These are phyloP conservation scores for Paulownia fortunei DNA, from an alignment of 257 asterid genomes.

Conservation along the genomic window DNA sequence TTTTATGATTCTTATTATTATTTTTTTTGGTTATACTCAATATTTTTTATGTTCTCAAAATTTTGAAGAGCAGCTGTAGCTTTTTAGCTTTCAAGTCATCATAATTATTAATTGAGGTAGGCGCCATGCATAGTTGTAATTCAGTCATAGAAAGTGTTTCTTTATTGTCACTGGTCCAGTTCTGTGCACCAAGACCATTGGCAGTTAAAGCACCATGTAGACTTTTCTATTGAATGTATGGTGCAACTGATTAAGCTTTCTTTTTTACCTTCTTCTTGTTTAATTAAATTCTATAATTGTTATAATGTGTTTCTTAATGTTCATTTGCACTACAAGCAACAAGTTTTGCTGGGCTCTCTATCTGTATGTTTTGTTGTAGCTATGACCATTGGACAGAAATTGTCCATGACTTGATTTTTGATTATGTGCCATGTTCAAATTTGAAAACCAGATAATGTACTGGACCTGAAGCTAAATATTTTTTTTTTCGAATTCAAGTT, in stretches of 20 bases:
- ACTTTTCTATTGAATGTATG: not conserved
- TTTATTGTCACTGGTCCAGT: not conserved
- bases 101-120: not conserved
- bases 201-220: slow-evolving; percentile 3
- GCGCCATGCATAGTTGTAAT: not conserved
- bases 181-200: not conserved
- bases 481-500: not conserved
- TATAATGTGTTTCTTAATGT: not conserved
- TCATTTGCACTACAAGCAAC: slow-evolving; percentile 1
- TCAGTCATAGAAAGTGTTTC: not conserved
- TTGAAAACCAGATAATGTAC: not conserved
- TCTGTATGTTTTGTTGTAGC: not conserved
- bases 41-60: not conserved
- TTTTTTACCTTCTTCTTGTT: not conserved
- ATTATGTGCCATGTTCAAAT: not conserved
- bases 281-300: not conserved
- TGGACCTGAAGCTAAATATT: slow-evolving; percentile 9
- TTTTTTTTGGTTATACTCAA: not conserved
- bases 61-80: not conserved
- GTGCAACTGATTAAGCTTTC: not conserved
- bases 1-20: not conserved
- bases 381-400: not conserved
- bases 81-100: slow-evolving; percentile 3
- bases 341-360: not conserved
- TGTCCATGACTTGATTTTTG: not conserved